Conservation (phyloP, 2,329 filamentous ascomycete genomes). For the Orbilia quercus region DNA sequence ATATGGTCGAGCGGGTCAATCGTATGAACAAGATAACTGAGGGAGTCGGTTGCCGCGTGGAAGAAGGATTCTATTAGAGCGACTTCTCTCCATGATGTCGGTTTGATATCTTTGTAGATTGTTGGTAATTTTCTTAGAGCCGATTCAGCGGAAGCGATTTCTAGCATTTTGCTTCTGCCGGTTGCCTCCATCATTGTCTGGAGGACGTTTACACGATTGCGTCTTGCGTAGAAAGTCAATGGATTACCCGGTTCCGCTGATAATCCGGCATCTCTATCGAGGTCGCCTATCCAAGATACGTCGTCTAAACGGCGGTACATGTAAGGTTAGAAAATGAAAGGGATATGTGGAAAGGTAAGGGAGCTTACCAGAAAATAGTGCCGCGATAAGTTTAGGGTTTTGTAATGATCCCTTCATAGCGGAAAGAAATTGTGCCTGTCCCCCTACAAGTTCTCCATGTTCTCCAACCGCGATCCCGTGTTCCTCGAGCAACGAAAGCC, state of each 20-base stretch:
- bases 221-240: not conserved
- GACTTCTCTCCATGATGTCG: not conserved
- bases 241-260: not conserved
- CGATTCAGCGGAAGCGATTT: no score
- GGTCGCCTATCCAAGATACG: no score
- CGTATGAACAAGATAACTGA: not conserved
- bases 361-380: not conserved
- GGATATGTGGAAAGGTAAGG: not conserved
- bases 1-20: not conserved
- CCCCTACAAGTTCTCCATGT: not conserved
- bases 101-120: not conserved
- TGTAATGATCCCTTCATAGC: slow-evolving; percentile 1
- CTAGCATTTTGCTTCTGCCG: no score
- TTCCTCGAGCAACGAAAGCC: not conserved
- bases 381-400: not conserved
- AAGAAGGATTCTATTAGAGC: not conserved
- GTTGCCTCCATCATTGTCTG: not conserved
- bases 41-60: not conserved
- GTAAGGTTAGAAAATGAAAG: no score
- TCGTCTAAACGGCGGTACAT: no score
- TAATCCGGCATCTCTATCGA: not conserved
- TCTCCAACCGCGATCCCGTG: not conserved
- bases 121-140: no score
- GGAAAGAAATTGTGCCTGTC: not conserved
- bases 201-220: not conserved